Evolutionary conservation across 345 rosid genomes (phyloP).

Genomic region (Microcos paniculata): DNA sequence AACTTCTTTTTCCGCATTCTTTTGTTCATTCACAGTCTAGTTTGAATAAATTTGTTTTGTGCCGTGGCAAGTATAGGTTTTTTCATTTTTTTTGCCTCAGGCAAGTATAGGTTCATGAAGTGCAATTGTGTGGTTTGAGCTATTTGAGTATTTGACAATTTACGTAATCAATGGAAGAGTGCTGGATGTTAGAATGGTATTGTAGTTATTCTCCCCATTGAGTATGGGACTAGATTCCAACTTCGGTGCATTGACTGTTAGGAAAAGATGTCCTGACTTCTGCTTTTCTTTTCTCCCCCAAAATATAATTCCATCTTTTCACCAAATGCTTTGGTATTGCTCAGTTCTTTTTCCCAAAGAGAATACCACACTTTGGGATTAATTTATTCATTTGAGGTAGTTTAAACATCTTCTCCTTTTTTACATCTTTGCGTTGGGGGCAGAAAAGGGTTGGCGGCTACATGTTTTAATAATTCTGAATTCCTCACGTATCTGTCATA

Average conservation of each 20-base stretch:
- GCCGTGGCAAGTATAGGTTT: neutral
- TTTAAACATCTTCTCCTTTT: neutral
- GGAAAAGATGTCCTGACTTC: neutral
- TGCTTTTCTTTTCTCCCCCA: neutral
- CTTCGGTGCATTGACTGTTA: neutral
- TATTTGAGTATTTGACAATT: neutral
- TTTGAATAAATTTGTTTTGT: neutral
- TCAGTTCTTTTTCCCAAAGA: neutral
- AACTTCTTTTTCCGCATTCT: neutral
- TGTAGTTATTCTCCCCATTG: neutral
- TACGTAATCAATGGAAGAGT: neutral
- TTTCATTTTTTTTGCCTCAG: too few species aligned
- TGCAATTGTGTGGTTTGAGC: neutral
- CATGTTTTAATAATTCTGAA: neutral
- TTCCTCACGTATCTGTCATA: neutral
- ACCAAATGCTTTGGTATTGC: neutral
- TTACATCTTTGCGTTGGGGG: neutral
- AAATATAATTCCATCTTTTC: neutral
- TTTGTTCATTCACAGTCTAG: neutral
- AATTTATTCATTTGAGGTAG: neutral
- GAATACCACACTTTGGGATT: neutral
- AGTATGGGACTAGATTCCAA: neutral
- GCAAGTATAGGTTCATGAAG: neutral
- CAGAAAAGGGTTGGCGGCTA: neutral
- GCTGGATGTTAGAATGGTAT: neutral